Percentiles rank a stretch among this genome's conserved stretches.
Conservation (phyloP, 1,284 basidiomycete genomes). For the Puccinia sorghi region DNA sequence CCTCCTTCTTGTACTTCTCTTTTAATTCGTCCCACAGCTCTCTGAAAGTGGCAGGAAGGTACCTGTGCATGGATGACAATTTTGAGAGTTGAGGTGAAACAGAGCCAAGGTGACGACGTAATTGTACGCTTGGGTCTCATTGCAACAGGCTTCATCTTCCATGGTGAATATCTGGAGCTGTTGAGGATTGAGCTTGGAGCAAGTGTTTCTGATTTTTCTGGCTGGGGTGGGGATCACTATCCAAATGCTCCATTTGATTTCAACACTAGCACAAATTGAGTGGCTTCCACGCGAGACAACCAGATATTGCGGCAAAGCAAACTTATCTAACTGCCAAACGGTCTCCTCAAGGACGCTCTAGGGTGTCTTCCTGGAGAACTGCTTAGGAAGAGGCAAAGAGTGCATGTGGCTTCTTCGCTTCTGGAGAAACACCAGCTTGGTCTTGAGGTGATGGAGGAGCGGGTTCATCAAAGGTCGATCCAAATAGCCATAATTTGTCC, state of each 20-base stretch:
- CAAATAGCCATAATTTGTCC: conserved; percentile 69
- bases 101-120: conserved; percentile 85
- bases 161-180: conserved; percentile 69
- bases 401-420: conserved; percentile 49
- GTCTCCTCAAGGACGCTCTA: conserved; percentile 69
- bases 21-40: conserved; percentile 94
- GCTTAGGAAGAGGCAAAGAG: conserved; percentile 71
- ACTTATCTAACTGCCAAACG: conserved; percentile 63
- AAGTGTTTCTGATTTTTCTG: conserved; percentile 71
- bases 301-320: conserved; percentile 52
- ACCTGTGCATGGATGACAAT: conserved; percentile 57
- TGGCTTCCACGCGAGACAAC: conserved; percentile 54
- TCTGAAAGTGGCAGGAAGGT: conserved; percentile 76
- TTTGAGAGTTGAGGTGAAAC: conserved; percentile 55
- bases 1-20: conserved; percentile 65
- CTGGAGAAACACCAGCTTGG: conserved; percentile 62
- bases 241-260: conserved; percentile 54
- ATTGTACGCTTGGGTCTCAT: conserved; percentile 79
- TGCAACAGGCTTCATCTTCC: conserved; percentile 79
- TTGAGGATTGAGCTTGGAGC: conserved; percentile 60
- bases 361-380: conserved; percentile 71
- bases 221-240: conserved; percentile 63
- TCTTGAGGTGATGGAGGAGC: conserved; percentile 50
- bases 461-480: conserved; percentile 71
- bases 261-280: conserved; percentile 56